Conservation (phyloP, 23 red algal genomes). For the Gracilaria gracilis region DNA sequence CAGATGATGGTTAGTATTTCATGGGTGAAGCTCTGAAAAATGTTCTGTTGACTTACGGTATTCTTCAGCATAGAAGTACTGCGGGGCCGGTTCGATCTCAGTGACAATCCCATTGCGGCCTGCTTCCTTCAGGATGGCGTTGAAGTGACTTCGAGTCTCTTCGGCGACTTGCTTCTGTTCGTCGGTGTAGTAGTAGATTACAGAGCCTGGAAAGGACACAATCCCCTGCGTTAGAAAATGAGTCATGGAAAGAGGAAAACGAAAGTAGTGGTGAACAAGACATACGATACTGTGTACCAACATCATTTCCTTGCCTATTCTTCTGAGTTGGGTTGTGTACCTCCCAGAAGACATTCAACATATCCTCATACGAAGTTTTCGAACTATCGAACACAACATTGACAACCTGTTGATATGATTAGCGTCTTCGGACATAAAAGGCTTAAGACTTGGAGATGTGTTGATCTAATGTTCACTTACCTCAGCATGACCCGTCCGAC, state of each 20-base stretch:
- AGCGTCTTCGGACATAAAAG: not conserved
- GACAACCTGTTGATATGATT: constrained; percentile 46
- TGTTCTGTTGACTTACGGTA: constrained; percentile 54
- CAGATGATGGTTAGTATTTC: not conserved
- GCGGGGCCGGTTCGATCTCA: constrained; percentile 60
- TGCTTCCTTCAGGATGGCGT: constrained; percentile 54
- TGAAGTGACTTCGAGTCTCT: constrained; percentile 70
- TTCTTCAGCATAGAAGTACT: constrained; percentile 88
- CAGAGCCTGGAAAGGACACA: constrained; percentile 43
- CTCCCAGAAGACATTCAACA: constrained; percentile 91
- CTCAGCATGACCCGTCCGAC: constrained; percentile 89
- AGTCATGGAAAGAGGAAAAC: not conserved
- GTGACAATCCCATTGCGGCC: constrained; percentile 47
- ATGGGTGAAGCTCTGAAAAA: not conserved
- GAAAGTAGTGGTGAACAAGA: not conserved
- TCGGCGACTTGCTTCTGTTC: constrained; percentile 82
- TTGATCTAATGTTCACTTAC: constrained; percentile 39
- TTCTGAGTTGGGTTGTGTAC: constrained; percentile 83
- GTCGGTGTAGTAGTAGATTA: constrained; percentile 82
- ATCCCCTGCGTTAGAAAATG: not conserved
- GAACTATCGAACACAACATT: constrained; percentile 72
- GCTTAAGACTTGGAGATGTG: not conserved
- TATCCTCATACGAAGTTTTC: constrained; percentile 70
- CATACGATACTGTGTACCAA: constrained; percentile 91
- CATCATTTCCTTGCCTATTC: constrained; percentile 96